Evolutionary conservation across 1,284 basidiomycete genomes (phyloP).

Genomic region (Ceratobasidium sp.): DNA sequence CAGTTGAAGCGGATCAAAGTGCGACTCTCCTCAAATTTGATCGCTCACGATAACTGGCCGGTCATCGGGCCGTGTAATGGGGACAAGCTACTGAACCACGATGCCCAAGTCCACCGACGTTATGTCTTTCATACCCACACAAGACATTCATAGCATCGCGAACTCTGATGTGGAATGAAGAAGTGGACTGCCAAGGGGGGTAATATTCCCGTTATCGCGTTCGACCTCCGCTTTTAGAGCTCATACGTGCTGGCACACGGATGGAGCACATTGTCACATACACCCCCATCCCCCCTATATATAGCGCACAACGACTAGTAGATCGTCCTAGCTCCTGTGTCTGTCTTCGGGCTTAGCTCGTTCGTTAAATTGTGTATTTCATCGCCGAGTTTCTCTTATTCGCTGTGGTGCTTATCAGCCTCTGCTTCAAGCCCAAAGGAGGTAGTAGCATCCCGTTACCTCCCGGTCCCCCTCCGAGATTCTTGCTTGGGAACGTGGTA

Average conservation of each 20-base stretch:
- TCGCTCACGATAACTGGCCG: background rate
- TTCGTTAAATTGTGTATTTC: background rate
- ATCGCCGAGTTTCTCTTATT: background rate
- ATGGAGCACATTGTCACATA: background rate
- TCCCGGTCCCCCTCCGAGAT: constrained; percentile 16
- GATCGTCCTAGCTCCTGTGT: background rate
- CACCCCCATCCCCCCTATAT: background rate
- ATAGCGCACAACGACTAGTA: background rate
- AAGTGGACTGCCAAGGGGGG: background rate
- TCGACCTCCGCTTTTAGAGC: background rate
- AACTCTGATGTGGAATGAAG: too few relatives aligned
- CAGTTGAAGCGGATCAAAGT: background rate
- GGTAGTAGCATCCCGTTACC: background rate
- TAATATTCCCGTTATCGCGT: background rate
- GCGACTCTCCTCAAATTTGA: background rate
- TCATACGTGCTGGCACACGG: background rate
- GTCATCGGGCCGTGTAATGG: background rate
- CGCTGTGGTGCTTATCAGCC: background rate
- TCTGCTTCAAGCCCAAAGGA: background rate
- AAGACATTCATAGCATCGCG: too few relatives aligned
- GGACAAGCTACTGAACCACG: constrained; percentile 1
- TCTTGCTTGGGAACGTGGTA: constrained; percentile 28
- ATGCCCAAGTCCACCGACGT: background rate
- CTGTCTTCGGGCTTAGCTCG: background rate
- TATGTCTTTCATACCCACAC: too few relatives aligned